Evolutionary conservation across 2,329 filamentous ascomycete species (phyloP), one percentile per base, ranked within the genome.

Genomic region (Penicillium sp.): DNA sequence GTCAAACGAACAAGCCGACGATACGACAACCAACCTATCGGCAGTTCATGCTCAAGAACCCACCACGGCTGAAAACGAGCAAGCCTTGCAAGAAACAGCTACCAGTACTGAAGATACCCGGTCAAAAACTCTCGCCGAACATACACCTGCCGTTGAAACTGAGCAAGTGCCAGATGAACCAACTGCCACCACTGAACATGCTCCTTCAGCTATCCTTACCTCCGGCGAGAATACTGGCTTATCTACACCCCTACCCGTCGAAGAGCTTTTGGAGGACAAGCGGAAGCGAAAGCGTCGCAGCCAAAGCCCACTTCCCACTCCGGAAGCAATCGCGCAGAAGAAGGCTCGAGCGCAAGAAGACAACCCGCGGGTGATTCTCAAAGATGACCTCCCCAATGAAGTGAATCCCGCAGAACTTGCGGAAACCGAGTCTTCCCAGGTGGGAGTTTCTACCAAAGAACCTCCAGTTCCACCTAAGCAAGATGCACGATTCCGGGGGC

Each of bases 211-310:
- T 48, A 43, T 52, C 46, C 57, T 54, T 43, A 47, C 55, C 44
- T 61, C 64, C 4, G 64, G 61, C 46, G 51, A 50, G 18, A 55
- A 54, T 41, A 65, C 58, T 0, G 62, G 49, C 39, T 32, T 60
- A 13, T 65, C 60, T 8, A 63, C 64, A 37, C 59, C 63, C 43
- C 51, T 62, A 9, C 61, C 61, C 5, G 43, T 55, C 26, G 64
- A 67, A 53, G 70, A 73, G 58, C 56, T 69, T 36, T 57, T 71
- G 32, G 75, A 80, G 52, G 81, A 84, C 55, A 72, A 72, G 36
- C 79, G 80, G 57, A 86, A 84, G 66, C 76, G 84, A 52, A 87
- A 86, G 66, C 80, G 83, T 57, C 76, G 82, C 57, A 87, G 82
- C 38, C 73, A 75, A 47, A 86, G 77, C 48, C 84, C 83, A 33